A percentile compares a stretch with the other conserved stretches of the same genome.
Conservation (phyloP, 768 basidiomycete genomes). For the Kwoniella sp. region DNA sequence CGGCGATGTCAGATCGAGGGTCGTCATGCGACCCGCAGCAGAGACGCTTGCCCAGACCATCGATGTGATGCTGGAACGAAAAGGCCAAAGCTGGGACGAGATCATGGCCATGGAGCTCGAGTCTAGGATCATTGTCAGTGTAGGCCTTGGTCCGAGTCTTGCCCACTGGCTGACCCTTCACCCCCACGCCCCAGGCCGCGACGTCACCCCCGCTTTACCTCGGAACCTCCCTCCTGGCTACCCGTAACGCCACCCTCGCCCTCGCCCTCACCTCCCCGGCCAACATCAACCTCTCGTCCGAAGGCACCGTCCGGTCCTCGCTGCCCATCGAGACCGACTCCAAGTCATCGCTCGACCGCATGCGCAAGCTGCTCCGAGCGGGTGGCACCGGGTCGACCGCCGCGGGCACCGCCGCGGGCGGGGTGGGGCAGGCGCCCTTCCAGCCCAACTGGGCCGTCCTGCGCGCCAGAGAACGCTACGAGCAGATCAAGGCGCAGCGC, state of each 20-base stretch:
- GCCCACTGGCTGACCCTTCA: background rate
- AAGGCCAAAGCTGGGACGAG: slow-evolving; percentile 46
- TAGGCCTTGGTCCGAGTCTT: background rate
- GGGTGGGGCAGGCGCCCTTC: slow-evolving; percentile 11
- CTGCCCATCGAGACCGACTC: background rate
- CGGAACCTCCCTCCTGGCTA: slow-evolving; percentile 46
- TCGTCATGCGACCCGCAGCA: slow-evolving; percentile 41
- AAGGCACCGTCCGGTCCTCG: slow-evolving; percentile 30
- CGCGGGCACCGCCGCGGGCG: background rate
- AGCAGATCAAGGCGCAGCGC: slow-evolving; percentile 4
- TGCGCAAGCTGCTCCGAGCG: slow-evolving; percentile 32
- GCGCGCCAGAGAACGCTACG: slow-evolving; percentile 27
- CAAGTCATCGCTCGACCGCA: slow-evolving; percentile 23
- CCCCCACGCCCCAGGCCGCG: slow-evolving; percentile 41
- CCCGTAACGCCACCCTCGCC: slow-evolving; percentile 47
- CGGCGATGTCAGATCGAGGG: slow-evolving; percentile 19
- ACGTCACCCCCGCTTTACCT: slow-evolving; percentile 50
- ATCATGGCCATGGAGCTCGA: slow-evolving; percentile 50
- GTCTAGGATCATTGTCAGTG: slow-evolving; percentile 50
- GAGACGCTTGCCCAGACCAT: slow-evolving; percentile 39
- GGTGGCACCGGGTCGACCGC: slow-evolving; percentile 3
- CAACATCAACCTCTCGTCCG: slow-evolving; percentile 33
- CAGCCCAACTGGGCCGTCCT: slow-evolving; percentile 39
- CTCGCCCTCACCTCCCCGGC: slow-evolving; percentile 43
- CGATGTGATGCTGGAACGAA: slow-evolving; percentile 34